These are phyloP conservation scores for Clarireedia homoeocarpa DNA, from an alignment of 2,329 filamentous ascomycete genomes.

Conservation along the genomic window DNA sequence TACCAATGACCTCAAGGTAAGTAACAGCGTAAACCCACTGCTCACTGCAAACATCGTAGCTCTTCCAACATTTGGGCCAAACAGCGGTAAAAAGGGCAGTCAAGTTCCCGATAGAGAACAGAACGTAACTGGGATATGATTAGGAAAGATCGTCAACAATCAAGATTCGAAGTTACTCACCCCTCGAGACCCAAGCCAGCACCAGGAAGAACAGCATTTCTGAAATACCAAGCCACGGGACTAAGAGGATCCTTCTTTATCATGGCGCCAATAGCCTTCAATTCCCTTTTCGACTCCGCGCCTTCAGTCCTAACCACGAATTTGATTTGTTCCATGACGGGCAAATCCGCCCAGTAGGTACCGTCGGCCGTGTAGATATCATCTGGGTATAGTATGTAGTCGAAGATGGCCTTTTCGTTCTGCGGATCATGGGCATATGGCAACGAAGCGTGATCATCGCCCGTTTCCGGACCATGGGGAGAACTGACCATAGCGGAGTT, in stretches of 20 bases:
- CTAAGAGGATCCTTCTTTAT: constrained; percentile 79
- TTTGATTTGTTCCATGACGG: constrained; percentile 56
- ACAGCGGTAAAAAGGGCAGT: constrained; percentile 69
- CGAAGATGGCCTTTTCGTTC: constrained; percentile 57
- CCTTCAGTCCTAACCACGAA: constrained; percentile 73
- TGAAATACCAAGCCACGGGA: constrained; percentile 78
- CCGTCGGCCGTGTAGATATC: constrained; percentile 80
- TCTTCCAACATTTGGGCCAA: constrained; percentile 73
- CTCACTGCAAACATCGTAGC: constrained; percentile 55
- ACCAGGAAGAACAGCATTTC: constrained; percentile 85
- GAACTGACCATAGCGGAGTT: constrained; percentile 20
- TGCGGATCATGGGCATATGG: constrained; percentile 13
- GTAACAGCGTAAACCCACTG: constrained; percentile 81
- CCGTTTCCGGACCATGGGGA: constrained; percentile 29
- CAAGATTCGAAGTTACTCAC: constrained; percentile 30
- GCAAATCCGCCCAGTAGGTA: constrained; percentile 88
- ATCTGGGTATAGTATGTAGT: constrained; percentile 75
- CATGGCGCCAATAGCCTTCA: constrained; percentile 63
- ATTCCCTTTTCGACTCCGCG: constrained; percentile 61
- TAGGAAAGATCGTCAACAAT: neutral
- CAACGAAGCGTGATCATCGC: constrained; percentile 22
- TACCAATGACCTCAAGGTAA: constrained; percentile 89
- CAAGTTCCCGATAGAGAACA: constrained; percentile 95
- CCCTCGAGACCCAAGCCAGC: constrained; percentile 87
- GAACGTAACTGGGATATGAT: constrained; percentile 60